These are phyloP conservation scores for Candida labiduridarum DNA, from an alignment of 1,139 yeast genomes.

Conservation along the genomic window DNA sequence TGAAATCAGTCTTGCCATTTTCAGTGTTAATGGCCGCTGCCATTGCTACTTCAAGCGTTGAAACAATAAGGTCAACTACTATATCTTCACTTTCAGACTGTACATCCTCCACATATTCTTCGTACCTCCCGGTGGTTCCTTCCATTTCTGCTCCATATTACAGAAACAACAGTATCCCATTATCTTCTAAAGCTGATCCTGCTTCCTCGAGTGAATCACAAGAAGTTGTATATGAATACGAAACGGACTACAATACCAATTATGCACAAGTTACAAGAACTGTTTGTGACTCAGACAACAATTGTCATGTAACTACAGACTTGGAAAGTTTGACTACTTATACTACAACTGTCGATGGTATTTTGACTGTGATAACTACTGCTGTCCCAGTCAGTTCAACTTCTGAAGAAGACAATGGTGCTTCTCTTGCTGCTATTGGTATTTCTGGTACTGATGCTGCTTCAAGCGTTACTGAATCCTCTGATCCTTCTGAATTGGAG, in stretches of 20 bases:
- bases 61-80: conserved; percentile 32
- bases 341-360: conserved; percentile 44
- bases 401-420: conserved; percentile 9
- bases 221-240: conserved; percentile 25
- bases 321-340: conserved; percentile 36
- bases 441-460: not conserved
- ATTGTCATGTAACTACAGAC: conserved; percentile 41
- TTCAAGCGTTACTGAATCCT: not conserved
- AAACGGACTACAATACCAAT: conserved; percentile 29
- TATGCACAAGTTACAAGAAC: conserved; percentile 33
- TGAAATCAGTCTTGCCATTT: conserved; percentile 17
- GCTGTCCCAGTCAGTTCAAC: conserved; percentile 10
- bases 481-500: not conserved
- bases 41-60: conserved; percentile 21
- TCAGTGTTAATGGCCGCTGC: conserved; percentile 21
- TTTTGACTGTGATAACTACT: conserved; percentile 34
- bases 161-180: conserved; percentile 10
- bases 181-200: conserved; percentile 8
- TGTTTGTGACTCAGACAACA: conserved; percentile 32
- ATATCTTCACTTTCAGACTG: conserved; percentile 27
- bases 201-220: not conserved
- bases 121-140: conserved; percentile 13
- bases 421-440: conserved; percentile 2
- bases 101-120: conserved; percentile 10
- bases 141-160: conserved; percentile 10